Conservation (phyloP, 2,329 filamentous ascomycete genomes). For the Xylariales sp. region DNA sequence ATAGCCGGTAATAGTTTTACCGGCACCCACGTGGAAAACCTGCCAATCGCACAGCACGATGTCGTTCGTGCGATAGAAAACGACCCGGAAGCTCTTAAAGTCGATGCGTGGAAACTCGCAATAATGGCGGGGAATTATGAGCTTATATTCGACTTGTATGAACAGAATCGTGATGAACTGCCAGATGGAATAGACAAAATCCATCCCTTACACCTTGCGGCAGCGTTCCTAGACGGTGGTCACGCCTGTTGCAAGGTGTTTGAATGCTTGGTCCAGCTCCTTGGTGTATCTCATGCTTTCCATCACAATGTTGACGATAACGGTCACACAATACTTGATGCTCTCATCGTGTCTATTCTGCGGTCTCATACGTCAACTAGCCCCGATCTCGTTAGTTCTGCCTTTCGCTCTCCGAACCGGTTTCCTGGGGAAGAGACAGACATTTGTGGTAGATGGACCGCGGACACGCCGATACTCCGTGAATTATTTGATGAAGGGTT, state of each 20-base stretch:
- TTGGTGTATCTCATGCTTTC: constrained; percentile 13
- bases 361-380: constrained; percentile 50
- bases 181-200: constrained; percentile 31
- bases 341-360: constrained; percentile 53
- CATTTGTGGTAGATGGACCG: constrained; percentile 58
- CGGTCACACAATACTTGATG: constrained; percentile 55
- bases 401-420: constrained; percentile 41
- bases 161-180: background rate
- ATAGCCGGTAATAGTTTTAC: constrained; percentile 10
- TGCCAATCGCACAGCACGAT: constrained; percentile 31
- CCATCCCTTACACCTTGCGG: constrained; percentile 52
- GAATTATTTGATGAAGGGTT: constrained; percentile 46
- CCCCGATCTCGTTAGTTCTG: constrained; percentile 47
- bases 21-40: constrained; percentile 2
- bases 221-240: constrained; percentile 52
- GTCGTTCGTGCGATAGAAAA: constrained; percentile 28
- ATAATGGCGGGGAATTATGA: constrained; percentile 42
- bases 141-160: background rate
- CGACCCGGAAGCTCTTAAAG: constrained; percentile 16
- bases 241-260: constrained; percentile 49
- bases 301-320: constrained; percentile 43
- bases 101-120: constrained; percentile 39
- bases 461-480: constrained; percentile 47
- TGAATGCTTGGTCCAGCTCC: constrained; percentile 29
- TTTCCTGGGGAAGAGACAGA: constrained; percentile 56